Conservation (phyloP, 2,329 filamentous ascomycete species). For the Penicillium concentricum region DNA sequence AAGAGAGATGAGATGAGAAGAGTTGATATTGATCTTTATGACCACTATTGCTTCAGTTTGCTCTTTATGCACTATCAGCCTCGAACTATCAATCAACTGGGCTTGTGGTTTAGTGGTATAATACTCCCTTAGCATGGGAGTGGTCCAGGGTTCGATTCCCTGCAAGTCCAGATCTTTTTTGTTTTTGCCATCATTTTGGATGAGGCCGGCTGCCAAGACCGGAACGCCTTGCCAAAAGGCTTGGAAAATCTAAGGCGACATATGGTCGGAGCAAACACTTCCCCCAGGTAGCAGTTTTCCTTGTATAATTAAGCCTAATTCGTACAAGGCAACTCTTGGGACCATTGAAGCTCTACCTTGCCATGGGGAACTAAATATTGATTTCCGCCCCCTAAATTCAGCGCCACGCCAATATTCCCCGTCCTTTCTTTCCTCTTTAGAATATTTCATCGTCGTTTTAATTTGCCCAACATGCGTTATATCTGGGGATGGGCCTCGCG, state of each 20-base stretch:
- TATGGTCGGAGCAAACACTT: too few species aligned
- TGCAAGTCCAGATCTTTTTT: constrained; percentile 42
- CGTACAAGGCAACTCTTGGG: background rate
- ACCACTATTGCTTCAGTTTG: too few species aligned
- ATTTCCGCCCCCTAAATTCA: too few species aligned
- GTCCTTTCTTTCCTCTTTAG: background rate
- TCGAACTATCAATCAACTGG: constrained; percentile 4
- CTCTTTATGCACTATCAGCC: too few species aligned
- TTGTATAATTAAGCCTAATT: background rate
- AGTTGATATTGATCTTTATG: too few species aligned
- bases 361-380: too few species aligned
- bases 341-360: background rate
- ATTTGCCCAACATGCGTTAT: background rate
- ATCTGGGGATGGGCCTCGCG: background rate
- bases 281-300: too few species aligned
- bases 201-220: background rate
- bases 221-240: too few species aligned
- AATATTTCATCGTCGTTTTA: background rate
- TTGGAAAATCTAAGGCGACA: too few species aligned
- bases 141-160: constrained; percentile 52
- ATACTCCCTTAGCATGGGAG: constrained; percentile 51
- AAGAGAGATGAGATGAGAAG: background rate
- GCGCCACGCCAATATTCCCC: background rate
- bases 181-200: background rate
- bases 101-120: constrained; percentile 50